Conservation (phyloP, 1,139 yeast genomes). For the Petasospora rhodanensis region DNA sequence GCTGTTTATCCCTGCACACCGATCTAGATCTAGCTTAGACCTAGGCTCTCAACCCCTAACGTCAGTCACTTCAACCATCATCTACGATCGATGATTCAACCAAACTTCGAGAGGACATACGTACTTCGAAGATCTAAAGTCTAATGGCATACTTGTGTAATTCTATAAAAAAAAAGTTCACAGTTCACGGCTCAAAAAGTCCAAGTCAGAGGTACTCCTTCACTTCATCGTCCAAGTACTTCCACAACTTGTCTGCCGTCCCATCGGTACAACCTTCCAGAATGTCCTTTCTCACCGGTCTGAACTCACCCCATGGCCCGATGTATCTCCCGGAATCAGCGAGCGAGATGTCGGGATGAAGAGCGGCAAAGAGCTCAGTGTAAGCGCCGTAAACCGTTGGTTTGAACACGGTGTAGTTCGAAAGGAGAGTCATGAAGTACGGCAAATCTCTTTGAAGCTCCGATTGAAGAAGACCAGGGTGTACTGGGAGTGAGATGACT, state of each 20-base stretch:
- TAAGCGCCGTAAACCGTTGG: conserved; percentile 39
- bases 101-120: too few species aligned
- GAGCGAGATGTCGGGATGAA: conserved; percentile 29
- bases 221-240: conserved; percentile 6
- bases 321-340: conserved; percentile 27
- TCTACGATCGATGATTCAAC: too few species aligned
- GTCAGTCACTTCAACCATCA: too few species aligned
- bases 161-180: too few species aligned
- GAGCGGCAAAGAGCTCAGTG: conserved; percentile 36
- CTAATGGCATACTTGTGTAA: too few species aligned
- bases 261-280: conserved; percentile 27
- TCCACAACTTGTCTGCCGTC: conserved; percentile 26
- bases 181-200: too few species aligned
- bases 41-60: too few species aligned
- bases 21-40: too few species aligned
- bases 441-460: conserved; percentile 36
- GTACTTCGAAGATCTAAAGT: too few species aligned
- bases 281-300: conserved; percentile 29
- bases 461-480: conserved; percentile 46
- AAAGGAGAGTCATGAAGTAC: not conserved
- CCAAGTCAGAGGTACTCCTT: too few species aligned
- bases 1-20: too few species aligned
- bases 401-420: conserved; percentile 1
- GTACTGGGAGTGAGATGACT: conserved; percentile 28
- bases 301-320: conserved; percentile 34